phyloP scores from a whole-genome alignment of 2,329 filamentous ascomycete genomes.

The Claviceps lovelessii region DNA sequence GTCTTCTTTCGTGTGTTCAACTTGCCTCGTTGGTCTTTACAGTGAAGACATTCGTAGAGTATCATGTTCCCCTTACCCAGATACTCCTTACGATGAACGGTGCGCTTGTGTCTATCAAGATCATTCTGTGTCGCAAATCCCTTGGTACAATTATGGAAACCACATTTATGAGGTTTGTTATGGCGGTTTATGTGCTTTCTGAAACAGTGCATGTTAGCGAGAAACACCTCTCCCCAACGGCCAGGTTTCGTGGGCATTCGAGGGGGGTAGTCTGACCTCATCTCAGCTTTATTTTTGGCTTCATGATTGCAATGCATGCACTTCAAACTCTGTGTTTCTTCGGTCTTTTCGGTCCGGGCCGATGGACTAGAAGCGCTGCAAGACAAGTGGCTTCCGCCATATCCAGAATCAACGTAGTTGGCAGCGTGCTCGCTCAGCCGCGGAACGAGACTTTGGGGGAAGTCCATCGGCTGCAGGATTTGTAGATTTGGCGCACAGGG shows the following conservation, averaged over 20 bases:
- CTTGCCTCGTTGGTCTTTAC: slow-evolving; percentile 8
- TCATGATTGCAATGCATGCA: not conserved
- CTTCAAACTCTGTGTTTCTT: not conserved
- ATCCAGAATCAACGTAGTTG: slow-evolving; percentile 29
- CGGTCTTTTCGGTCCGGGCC: slow-evolving; percentile 20
- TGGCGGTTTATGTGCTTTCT: slow-evolving; percentile 69
- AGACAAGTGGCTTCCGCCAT: slow-evolving; percentile 26
- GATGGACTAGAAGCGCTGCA: slow-evolving; percentile 31
- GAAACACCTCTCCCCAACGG: not conserved
- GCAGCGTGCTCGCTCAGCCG: slow-evolving; percentile 13
- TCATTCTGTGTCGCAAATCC: slow-evolving; percentile 76
- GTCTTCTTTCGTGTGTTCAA: slow-evolving; percentile 32
- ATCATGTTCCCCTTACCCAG: slow-evolving; percentile 7
- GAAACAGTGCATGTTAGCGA: not conserved
- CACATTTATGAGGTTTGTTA: slow-evolving; percentile 51
- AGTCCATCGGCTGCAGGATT: not conserved
- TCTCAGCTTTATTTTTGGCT: slow-evolving; percentile 6
- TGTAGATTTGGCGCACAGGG: not conserved
- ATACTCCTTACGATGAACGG: slow-evolving; percentile 45
- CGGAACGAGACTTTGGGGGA: slow-evolving; percentile 12
- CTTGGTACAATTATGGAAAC: slow-evolving; percentile 39
- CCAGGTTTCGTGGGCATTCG: not conserved
- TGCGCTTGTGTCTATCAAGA: slow-evolving; percentile 61
- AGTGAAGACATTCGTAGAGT: slow-evolving; percentile 8
- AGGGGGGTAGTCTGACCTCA: slow-evolving; percentile 1